Evolutionary conservation across 106 monocot species (phyloP).

Genomic region (Hemerocallis citrina): DNA sequence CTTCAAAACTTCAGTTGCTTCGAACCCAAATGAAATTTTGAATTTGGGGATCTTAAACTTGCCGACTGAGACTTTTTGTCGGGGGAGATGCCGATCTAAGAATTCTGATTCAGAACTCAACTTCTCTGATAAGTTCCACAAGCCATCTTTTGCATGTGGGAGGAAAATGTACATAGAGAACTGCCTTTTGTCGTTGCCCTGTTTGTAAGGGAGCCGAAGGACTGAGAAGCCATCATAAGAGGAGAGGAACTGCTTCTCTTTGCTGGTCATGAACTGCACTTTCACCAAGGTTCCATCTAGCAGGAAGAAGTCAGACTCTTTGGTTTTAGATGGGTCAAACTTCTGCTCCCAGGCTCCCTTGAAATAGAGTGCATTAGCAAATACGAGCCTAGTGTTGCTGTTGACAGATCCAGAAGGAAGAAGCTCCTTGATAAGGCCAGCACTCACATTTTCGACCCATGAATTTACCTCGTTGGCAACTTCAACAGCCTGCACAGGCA

Average conservation of each 20-base stretch:
- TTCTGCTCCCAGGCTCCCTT: slow-evolving; percentile 71
- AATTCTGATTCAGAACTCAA: slow-evolving; percentile 36
- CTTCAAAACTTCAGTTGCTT: slow-evolving; percentile 44
- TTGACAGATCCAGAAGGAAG: slow-evolving; percentile 59
- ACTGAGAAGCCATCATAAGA: slow-evolving; percentile 52
- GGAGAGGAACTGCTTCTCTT: slow-evolving; percentile 34
- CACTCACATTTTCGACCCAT: slow-evolving; percentile 53
- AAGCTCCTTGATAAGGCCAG: slow-evolving; percentile 62
- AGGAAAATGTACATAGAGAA: slow-evolving; percentile 87
- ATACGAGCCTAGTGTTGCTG: slow-evolving; percentile 36
- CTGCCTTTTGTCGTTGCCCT: slow-evolving; percentile 42
- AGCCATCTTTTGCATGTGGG: slow-evolving; percentile 45
- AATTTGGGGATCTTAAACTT: slow-evolving; percentile 68
- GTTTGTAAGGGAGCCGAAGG: slow-evolving; percentile 59
- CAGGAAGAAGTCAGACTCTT: slow-evolving; percentile 35
- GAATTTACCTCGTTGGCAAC: slow-evolving; percentile 53
- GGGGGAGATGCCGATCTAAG: slow-evolving; percentile 30
- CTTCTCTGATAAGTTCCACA: slow-evolving; percentile 45
- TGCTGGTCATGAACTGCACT: slow-evolving; percentile 45
- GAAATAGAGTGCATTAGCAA: slow-evolving; percentile 84
- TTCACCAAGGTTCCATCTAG: slow-evolving; percentile 35
- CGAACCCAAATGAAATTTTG: slow-evolving; percentile 68
- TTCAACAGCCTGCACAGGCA: slow-evolving; percentile 46
- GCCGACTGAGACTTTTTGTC: slow-evolving; percentile 21
- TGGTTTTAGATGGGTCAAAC: slow-evolving; percentile 48